These are phyloP conservation scores for Dactylellina sp. DNA, from an alignment of 2,329 filamentous ascomycete genomes.

Conservation along the genomic window DNA sequence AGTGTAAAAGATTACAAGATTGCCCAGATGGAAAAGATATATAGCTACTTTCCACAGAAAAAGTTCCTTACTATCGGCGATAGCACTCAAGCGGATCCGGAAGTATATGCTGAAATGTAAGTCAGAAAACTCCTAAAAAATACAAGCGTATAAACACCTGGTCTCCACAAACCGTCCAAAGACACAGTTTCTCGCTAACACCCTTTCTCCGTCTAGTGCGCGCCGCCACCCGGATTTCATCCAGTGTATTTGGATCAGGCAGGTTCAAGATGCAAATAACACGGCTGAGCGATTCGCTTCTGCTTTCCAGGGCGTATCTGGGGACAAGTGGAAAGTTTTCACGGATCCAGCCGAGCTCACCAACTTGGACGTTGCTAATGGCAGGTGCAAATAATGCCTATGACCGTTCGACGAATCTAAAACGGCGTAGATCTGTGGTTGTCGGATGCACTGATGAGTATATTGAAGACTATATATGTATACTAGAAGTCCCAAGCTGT, in stretches of 20 bases:
- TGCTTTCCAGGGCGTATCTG: conserved; percentile 81
- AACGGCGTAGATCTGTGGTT: background rate
- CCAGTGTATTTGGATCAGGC: conserved; percentile 72
- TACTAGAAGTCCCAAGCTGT: no score
- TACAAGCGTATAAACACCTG: background rate
- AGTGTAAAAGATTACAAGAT: conserved; percentile 87
- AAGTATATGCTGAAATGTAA: conserved; percentile 85
- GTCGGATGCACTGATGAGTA: no score
- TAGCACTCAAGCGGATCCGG: conserved; percentile 89
- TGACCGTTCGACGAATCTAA: background rate
- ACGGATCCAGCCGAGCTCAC: conserved; percentile 74
- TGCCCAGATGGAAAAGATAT: conserved; percentile 80
- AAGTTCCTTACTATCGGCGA: conserved; percentile 89
- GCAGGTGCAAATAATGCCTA: conserved; percentile 40
- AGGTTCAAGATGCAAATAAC: conserved; percentile 59
- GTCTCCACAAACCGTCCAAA: background rate
- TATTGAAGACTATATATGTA: no score
- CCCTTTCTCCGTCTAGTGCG: conserved; percentile 64
- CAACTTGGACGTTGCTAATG: conserved; percentile 33
- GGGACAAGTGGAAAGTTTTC: conserved; percentile 81
- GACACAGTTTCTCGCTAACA: conserved; percentile 19
- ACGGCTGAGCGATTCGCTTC: conserved; percentile 77
- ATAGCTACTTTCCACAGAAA: conserved; percentile 79
- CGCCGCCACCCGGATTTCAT: conserved; percentile 76
- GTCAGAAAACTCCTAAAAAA: conserved; percentile 7